phyloP scores from a whole-genome alignment of 192 early-diverging fungal species.

The Paraglomus brasilianum region DNA sequence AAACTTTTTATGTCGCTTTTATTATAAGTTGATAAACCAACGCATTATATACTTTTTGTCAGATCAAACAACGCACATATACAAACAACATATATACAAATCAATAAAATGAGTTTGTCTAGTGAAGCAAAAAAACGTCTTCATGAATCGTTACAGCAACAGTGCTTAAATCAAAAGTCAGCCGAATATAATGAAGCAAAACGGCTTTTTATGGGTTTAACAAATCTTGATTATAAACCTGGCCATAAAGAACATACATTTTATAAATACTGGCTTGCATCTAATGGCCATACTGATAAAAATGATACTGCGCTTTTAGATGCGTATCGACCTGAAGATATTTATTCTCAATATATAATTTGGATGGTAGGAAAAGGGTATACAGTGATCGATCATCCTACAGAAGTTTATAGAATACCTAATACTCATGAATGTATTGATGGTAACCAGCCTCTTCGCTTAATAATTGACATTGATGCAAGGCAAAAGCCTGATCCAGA shows the following conservation, averaged over 20 bases:
- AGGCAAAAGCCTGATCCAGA: constrained; percentile 13
- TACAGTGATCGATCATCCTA: constrained; percentile 6
- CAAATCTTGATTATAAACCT: constrained; percentile 2
- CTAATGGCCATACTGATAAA: background rate
- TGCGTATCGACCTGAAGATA: background rate
- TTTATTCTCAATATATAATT: constrained; percentile 9
- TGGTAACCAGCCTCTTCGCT: background rate
- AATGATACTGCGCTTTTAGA: constrained; percentile 1
- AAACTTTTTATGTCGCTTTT: background rate
- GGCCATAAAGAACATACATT: background rate
- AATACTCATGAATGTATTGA: constrained; percentile 16
- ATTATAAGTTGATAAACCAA: background rate
- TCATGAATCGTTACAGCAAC: constrained; percentile 6
- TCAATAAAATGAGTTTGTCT: constrained; percentile 23
- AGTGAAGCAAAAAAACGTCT: constrained; percentile 18
- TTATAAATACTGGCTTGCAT: constrained; percentile 13
- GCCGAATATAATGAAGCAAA: constrained; percentile 18
- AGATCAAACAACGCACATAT: background rate
- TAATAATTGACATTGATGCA: constrained; percentile 7
- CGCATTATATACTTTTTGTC: constrained; percentile 6
- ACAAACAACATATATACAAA: constrained; percentile 5
- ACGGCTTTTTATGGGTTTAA: background rate
- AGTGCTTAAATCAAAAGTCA: constrained; percentile 15
- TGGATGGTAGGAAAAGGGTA: constrained; percentile 1
- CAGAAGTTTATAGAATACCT: constrained; percentile 18